Evolutionary conservation across 2,329 filamentous ascomycete species (phyloP).

Genomic region (Aspergillus quadrilineatus): DNA sequence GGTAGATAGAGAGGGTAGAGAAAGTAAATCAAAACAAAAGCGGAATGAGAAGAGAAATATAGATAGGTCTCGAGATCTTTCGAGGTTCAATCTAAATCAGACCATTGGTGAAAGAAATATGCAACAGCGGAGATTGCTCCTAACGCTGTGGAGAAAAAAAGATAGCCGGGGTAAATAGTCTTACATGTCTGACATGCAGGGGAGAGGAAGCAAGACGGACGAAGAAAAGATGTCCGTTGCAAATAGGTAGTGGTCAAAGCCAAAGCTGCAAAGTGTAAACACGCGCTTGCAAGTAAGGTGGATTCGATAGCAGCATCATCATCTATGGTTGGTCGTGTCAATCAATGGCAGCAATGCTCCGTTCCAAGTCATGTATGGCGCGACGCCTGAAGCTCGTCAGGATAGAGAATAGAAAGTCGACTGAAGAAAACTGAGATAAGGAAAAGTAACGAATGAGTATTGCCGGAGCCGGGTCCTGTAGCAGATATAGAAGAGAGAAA

Average conservation of each 20-base stretch:
- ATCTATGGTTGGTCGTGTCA: slow-evolving; percentile 24
- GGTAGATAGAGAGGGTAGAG: neutral
- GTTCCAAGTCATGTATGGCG: slow-evolving; percentile 24
- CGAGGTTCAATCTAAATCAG: slow-evolving; percentile 4
- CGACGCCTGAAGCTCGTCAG: slow-evolving; percentile 16
- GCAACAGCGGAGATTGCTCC: slow-evolving; percentile 4
- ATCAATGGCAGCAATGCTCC: slow-evolving; percentile 25
- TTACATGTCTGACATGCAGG: slow-evolving; percentile 4
- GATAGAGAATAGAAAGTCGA: slow-evolving; percentile 14
- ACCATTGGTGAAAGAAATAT: slow-evolving; percentile 14
- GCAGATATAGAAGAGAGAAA: neutral
- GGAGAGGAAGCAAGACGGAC: slow-evolving; percentile 7
- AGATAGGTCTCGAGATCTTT: slow-evolving; percentile 7
- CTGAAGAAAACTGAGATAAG: slow-evolving; percentile 2
- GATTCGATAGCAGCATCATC: slow-evolving; percentile 21
- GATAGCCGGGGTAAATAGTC: slow-evolving; percentile 6
- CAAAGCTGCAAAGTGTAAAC: slow-evolving; percentile 14
- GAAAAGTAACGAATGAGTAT: slow-evolving; percentile 12
- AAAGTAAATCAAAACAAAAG: neutral
- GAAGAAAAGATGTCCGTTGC: slow-evolving; percentile 2
- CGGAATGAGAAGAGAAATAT: slow-evolving; percentile 2
- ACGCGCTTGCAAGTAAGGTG: slow-evolving; percentile 18
- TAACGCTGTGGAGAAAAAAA: neutral
- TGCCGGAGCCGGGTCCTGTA: slow-evolving; percentile 1
- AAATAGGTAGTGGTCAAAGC: neutral